Evolutionary conservation across 331 rosid genomes (phyloP).

Genomic region (Spiraea crenata): DNA sequence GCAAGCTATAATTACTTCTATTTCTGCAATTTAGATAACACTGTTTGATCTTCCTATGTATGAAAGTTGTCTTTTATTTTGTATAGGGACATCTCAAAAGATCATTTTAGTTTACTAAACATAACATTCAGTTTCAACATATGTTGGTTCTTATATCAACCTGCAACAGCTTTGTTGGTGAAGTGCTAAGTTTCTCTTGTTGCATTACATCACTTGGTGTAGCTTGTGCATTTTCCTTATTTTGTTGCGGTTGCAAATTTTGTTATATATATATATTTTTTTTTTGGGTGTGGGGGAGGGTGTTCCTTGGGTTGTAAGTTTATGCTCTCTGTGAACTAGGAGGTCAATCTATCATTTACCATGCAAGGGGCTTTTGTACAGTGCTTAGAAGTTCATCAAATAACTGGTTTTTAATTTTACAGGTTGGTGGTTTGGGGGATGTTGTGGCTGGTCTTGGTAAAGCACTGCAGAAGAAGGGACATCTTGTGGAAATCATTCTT

Average conservation of each 20-base stretch:
- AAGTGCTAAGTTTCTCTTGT: background rate
- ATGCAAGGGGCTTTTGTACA: conserved; percentile 6
- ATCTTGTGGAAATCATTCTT: conserved; percentile 88
- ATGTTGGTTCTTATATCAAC: background rate
- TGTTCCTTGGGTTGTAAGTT: background rate
- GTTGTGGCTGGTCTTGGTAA: conserved; percentile 86
- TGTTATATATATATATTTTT: too few species aligned
- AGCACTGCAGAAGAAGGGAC: conserved; percentile 91
- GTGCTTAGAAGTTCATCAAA: background rate
- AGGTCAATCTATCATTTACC: background rate
- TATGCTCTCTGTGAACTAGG: conserved; percentile 2
- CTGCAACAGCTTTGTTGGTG: background rate
- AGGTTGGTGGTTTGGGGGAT: conserved; percentile 99
- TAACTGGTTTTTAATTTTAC: conserved; percentile 26
- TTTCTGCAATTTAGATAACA: background rate
- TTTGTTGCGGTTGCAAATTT: background rate
- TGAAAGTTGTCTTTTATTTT: background rate
- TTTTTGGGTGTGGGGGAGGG: background rate
- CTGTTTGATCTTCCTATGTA: background rate
- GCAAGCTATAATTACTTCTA: background rate
- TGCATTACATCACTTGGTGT: too few species aligned
- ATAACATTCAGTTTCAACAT: background rate
- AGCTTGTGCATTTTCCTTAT: background rate
- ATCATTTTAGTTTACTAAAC: background rate
- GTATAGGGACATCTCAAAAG: background rate